phyloP scores from a whole-genome alignment of 805 yeast species.

The Priceomyces castillae region DNA sequence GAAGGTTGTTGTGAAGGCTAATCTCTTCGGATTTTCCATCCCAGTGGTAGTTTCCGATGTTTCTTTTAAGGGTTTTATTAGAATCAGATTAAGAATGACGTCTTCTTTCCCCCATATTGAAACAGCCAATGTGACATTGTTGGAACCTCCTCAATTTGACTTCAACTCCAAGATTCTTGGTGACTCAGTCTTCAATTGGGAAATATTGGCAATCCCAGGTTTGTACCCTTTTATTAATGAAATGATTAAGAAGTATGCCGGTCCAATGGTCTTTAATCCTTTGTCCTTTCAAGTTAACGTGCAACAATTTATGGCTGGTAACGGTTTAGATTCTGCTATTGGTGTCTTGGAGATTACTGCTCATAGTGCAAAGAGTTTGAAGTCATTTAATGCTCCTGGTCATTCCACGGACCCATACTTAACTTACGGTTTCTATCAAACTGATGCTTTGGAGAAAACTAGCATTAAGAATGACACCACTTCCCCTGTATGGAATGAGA shows the following conservation, averaged over 20 bases:
- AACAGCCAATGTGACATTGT: constrained; percentile 78
- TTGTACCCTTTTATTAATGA: constrained; percentile 76
- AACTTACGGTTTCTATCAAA: constrained; percentile 62
- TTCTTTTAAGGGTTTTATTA: constrained; percentile 68
- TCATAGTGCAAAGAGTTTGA: constrained; percentile 64
- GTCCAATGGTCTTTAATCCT: constrained; percentile 86
- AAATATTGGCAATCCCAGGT: constrained; percentile 84
- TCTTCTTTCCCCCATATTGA: constrained; percentile 89
- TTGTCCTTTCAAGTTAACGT: constrained; percentile 90
- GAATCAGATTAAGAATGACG: constrained; percentile 89
- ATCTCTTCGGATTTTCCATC: constrained; percentile 75
- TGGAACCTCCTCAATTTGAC: constrained; percentile 88
- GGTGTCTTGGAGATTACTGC: constrained; percentile 78
- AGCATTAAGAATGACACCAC: constrained; percentile 63
- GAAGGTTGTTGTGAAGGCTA: constrained; percentile 70
- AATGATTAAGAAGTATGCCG: constrained; percentile 81
- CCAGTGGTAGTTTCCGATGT: constrained; percentile 80
- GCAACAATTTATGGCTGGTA: constrained; percentile 85
- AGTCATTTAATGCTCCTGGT: constrained; percentile 66
- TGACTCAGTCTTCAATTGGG: constrained; percentile 83
- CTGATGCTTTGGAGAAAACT: constrained; percentile 62
- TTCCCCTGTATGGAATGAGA: constrained; percentile 84
- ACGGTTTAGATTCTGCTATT: constrained; percentile 71
- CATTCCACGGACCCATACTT: constrained; percentile 90
- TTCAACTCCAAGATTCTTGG: constrained; percentile 75